Evolutionary conservation across 331 rosid species (phyloP).

Genomic region (Acacia pycnantha): DNA sequence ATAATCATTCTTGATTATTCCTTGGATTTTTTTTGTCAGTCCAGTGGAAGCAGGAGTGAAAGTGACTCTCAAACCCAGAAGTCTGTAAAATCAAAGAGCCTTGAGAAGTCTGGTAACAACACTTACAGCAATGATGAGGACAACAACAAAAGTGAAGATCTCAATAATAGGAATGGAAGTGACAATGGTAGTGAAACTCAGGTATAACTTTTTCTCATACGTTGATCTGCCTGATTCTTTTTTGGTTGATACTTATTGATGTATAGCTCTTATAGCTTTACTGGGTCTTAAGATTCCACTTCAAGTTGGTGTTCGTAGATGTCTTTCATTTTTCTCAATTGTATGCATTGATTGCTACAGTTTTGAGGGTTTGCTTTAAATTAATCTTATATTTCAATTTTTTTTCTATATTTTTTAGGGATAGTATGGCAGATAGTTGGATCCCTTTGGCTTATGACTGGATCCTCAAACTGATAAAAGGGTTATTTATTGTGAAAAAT

Average conservation of each 20-base stretch:
- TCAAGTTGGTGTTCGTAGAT: not conserved
- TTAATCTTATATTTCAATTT: not conserved
- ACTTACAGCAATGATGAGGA: conserved; percentile 71
- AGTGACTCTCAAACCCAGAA: conserved; percentile 78
- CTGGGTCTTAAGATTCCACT: not conserved
- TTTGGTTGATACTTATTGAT: conserved; percentile 14
- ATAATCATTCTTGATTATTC: conserved; percentile 7
- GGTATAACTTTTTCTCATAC: conserved; percentile 42
- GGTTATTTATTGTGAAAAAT: not conserved
- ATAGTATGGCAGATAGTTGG: not conserved
- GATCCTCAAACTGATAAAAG: not conserved
- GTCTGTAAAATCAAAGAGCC: conserved; percentile 68
- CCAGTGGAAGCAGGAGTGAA: conserved; percentile 89
- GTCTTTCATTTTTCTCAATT: not conserved
- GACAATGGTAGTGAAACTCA: conserved; percentile 87
- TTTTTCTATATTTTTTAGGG: not conserved
- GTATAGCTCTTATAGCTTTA: not conserved
- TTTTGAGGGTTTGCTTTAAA: not conserved
- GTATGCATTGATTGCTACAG: not conserved
- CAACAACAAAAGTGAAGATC: conserved; percentile 55
- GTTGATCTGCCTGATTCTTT: not conserved
- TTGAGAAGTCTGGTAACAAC: conserved; percentile 53
- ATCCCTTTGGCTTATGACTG: not conserved
- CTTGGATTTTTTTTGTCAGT: conserved; percentile 44
- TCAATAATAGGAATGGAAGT: conserved; percentile 64